Percentiles rank a stretch among this genome's conserved stretches.
phyloP scores from a whole-genome alignment of 495 filamentous ascomycete genomes.

The Penicillium bovifimosum region DNA sequence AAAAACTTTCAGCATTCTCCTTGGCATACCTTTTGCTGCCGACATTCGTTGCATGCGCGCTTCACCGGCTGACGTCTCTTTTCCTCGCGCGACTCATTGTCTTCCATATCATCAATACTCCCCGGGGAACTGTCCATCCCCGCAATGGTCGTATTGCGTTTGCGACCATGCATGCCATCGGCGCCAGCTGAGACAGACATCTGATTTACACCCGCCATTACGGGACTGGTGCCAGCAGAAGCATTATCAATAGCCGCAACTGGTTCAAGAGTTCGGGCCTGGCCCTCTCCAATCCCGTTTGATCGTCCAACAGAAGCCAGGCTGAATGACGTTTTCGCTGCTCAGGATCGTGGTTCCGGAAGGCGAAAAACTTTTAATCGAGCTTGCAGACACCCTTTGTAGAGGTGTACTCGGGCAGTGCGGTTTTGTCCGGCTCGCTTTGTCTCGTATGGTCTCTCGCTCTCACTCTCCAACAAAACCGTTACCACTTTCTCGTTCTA shows the following conservation, averaged over 20 bases:
- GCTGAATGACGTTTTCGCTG: conserved; percentile 28
- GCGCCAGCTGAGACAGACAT: conserved; percentile 30
- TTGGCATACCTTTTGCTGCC: conserved; percentile 77
- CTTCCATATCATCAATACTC: conserved; percentile 63
- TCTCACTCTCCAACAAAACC: conserved; percentile 2
- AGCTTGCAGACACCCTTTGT: neutral
- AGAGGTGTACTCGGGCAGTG: neutral
- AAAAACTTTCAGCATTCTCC: conserved; percentile 1
- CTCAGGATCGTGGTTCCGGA: conserved; percentile 5
- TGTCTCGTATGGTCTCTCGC: neutral
- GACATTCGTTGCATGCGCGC: conserved; percentile 89
- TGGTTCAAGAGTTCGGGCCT: conserved; percentile 26
- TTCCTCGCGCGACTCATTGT: conserved; percentile 51
- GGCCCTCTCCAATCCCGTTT: conserved; percentile 35
- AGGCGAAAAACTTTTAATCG: neutral
- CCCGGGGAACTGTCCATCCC: conserved; percentile 62
- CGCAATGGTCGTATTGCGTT: conserved; percentile 42
- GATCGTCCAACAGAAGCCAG: conserved; percentile 38
- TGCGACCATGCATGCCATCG: conserved; percentile 36
- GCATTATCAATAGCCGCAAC: conserved; percentile 32
- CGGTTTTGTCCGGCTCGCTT: neutral
- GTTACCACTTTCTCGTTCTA: conserved; percentile 4
- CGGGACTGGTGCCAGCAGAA: conserved; percentile 36
- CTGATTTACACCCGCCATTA: conserved; percentile 41
- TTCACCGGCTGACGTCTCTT: conserved; percentile 71